Base-by-base conservation (phyloP, 345 rosid species). In the Melaleuca quinquenervia region DNA sequence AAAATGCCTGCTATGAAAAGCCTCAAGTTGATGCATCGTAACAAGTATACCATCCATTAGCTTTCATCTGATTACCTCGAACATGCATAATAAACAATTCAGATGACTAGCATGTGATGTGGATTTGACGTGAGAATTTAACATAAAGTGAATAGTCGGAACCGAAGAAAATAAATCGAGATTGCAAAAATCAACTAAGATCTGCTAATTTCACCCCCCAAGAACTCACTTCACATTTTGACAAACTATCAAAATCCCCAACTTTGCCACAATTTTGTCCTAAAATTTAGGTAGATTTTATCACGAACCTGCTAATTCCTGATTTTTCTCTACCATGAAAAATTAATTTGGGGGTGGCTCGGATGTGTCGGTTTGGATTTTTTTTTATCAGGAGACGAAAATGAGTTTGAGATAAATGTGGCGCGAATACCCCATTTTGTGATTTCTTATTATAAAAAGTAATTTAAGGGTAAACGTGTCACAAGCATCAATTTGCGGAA, bases 121-220 rank as follows among this genome's bases (percentile, higher is more conserved):
- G 44, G 12, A 64, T 64, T 24, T 0, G 1, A 18, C 0, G 1
- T 70, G 24, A 12, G 20, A 36, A 36, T 70, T 36, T 1, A 8
- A 36, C 2, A 0, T 70, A 20, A 20, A 18, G 18, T 4, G 24
- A 6, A 12, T 16, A 70, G 48, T 10, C 3, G 0, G 3, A 18
- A 32, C 3, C 0, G 7, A 70, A 32, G 45, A 64, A 70, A 70
- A 70, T 18, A 24, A 21, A 70, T 11, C 3, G 24, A 70, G 5
- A 32, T 32, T 70, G 3, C 32, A 8, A 70, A 21, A 56, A 41
- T 41, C 41, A 41, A 41, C 41, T 41, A 2, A 41, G 13, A 56
- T 56, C 13, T 56, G 26, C 15, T 26, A 56, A 10, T 11, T 24
- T 22, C 10, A 4, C 26, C 26, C 1, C 62, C 62, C 27, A 56